These are phyloP conservation scores for Paraleonurus japonicus DNA, from an alignment of 257 asterid species.

Conservation along the genomic window DNA sequence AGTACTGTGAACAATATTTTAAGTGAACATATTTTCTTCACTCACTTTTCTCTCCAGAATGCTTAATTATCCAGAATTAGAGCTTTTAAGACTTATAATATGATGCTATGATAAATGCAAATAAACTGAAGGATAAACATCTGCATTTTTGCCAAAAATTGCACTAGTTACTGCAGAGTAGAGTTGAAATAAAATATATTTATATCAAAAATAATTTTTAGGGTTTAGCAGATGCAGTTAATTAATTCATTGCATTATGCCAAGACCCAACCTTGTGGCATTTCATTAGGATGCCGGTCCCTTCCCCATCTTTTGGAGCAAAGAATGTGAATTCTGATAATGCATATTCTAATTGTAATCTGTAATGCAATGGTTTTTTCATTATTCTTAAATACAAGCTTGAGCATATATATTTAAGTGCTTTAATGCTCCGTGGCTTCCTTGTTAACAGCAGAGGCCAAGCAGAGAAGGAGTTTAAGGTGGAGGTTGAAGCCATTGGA, in stretches of 20 bases:
- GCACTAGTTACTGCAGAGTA: not conserved
- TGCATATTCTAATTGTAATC: not conserved
- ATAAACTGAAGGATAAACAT: not conserved
- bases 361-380: not conserved
- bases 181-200: not conserved
- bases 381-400: not conserved
- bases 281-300: not conserved
- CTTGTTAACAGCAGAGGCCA: slow-evolving; percentile 66
- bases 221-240: not conserved
- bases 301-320: not conserved
- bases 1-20: not conserved
- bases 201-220: not conserved
- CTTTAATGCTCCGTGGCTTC: slow-evolving; percentile 15
- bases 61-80: not conserved
- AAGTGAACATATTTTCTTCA: not conserved
- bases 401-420: not conserved
- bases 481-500: slow-evolving; percentile 99
- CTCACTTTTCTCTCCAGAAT: not conserved
- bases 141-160: not conserved
- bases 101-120: not conserved
- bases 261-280: not conserved
- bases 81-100: not conserved
- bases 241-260: not conserved
- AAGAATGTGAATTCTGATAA: slow-evolving; percentile 1
- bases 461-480: slow-evolving; percentile 94